These are phyloP conservation scores for Alectoria sarmentosa DNA, from an alignment of 495 filamentous ascomycete genomes.

Conservation along the genomic window DNA sequence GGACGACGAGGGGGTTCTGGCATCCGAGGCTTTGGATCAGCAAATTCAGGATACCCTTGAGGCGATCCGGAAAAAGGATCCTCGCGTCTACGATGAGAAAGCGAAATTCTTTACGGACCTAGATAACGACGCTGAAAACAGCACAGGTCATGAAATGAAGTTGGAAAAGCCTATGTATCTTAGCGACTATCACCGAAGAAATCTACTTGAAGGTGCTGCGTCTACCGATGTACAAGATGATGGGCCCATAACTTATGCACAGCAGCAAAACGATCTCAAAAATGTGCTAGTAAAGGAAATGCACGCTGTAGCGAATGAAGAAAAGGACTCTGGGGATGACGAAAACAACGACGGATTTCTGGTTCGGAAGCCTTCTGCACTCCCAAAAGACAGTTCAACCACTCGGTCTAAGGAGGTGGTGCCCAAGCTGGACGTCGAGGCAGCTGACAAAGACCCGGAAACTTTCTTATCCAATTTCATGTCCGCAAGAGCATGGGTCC, in stretches of 20 bases:
- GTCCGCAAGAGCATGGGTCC: slow-evolving; percentile 80
- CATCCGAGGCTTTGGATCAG: slow-evolving; percentile 72
- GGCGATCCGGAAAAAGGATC: slow-evolving; percentile 84
- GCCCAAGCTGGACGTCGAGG: slow-evolving; percentile 55
- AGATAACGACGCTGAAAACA: slow-evolving; percentile 42
- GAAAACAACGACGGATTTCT: slow-evolving; percentile 70
- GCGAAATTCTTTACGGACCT: slow-evolving; percentile 66
- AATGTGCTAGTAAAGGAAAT: slow-evolving; percentile 69
- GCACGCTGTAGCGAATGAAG: slow-evolving; percentile 51
- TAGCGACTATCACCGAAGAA: slow-evolving; percentile 83
- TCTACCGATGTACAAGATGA: slow-evolving; percentile 47
- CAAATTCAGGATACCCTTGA: slow-evolving; percentile 77
- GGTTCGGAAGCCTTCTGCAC: slow-evolving; percentile 39
- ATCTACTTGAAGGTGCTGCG: slow-evolving; percentile 59
- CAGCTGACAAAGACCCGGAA: slow-evolving; percentile 86
- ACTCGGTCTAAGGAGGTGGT: slow-evolving; percentile 25
- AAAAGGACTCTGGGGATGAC: slow-evolving; percentile 39
- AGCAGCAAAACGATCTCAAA: slow-evolving; percentile 82
- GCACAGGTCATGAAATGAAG: slow-evolving; percentile 33
- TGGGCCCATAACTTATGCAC: slow-evolving; percentile 61
- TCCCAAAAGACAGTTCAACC: slow-evolving; percentile 32
- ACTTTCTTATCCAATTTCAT: slow-evolving; percentile 85
- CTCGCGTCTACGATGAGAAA: slow-evolving; percentile 75
- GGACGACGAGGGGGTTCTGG: slow-evolving; percentile 82
- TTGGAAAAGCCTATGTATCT: slow-evolving; percentile 81